These are phyloP conservation scores for Taphrina communis DNA, from an alignment of 1,139 yeast species.

Conservation along the genomic window DNA sequence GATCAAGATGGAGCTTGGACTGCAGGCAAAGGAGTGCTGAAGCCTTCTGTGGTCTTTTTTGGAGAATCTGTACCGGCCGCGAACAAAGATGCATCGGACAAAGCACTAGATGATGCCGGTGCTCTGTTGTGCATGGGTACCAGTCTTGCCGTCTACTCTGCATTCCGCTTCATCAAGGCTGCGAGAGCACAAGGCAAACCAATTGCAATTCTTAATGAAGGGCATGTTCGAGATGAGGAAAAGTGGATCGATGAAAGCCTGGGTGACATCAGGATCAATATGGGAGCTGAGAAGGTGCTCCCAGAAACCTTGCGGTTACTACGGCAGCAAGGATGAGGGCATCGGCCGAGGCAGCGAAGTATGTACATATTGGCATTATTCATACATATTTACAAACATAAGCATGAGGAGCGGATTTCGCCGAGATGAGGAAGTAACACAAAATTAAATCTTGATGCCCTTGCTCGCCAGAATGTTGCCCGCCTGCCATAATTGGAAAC, in stretches of 20 bases:
- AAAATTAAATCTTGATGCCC: conserved; percentile 17
- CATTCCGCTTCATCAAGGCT: conserved; percentile 47
- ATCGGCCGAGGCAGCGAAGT: background rate
- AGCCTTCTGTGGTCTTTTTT: conserved; percentile 48
- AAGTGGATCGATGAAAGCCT: conserved; percentile 41
- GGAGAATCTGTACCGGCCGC: conserved; percentile 47
- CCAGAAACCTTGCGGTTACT: conserved; percentile 15
- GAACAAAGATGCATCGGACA: conserved; percentile 45
- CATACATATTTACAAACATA: background rate
- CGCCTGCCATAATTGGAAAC: conserved; percentile 54
- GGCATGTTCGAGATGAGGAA: conserved; percentile 47
- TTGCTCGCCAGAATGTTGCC: conserved; percentile 32
- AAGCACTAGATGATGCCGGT: conserved; percentile 44
- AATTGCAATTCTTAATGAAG: conserved; percentile 46
- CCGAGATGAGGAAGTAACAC: background rate
- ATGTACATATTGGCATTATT: conserved; percentile 2
- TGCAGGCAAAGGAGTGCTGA: conserved; percentile 46
- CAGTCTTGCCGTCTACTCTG: conserved; percentile 48
- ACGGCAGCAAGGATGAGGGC: background rate
- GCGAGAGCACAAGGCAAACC: conserved; percentile 46
- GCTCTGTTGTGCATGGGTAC: conserved; percentile 47
- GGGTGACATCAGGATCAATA: conserved; percentile 37
- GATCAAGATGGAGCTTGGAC: conserved; percentile 46
- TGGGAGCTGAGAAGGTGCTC: conserved; percentile 31
- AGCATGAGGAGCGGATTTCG: background rate